Conservation (phyloP, 768 basidiomycete genomes). For the Russula sp. region DNA sequence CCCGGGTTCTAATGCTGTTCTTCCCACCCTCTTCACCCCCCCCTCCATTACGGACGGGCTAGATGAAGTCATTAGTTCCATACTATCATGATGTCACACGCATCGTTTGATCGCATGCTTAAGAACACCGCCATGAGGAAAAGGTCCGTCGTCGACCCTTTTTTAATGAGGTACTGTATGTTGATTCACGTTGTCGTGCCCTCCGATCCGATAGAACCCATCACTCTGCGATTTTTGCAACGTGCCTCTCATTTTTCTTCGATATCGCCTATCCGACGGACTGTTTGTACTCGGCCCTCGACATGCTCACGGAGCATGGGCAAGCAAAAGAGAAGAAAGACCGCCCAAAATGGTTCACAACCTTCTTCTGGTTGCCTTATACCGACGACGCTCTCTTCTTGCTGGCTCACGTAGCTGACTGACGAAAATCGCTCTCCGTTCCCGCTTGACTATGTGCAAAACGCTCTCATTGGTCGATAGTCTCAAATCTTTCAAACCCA, state of each 20-base stretch:
- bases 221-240: slow-evolving; percentile 77
- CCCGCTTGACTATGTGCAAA: no score
- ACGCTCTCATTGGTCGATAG: no score
- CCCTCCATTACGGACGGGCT: no score
- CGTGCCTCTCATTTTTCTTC: slow-evolving; percentile 41
- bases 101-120: slow-evolving; percentile 69
- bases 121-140: slow-evolving; percentile 70
- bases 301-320: neutral
- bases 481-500: no score
- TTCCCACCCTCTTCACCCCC: no score
- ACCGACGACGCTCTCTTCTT: no score
- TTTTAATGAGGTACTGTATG: neutral
- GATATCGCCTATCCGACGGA: neutral
- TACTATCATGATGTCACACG: slow-evolving; percentile 69
- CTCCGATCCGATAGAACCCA: slow-evolving; percentile 57
- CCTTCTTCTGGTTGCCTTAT: no score
- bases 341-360: no score
- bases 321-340: no score
- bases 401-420: no score
- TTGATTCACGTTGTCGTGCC: neutral
- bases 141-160: slow-evolving; percentile 44
- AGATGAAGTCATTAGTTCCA: slow-evolving; percentile 86
- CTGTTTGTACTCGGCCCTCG: neutral
- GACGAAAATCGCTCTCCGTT: no score
- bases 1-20: no score